Evolutionary conservation across 768 basidiomycete species (phyloP), one percentile per base, ranked within the genome.

Genomic region (Lepiota subincarnata): DNA sequence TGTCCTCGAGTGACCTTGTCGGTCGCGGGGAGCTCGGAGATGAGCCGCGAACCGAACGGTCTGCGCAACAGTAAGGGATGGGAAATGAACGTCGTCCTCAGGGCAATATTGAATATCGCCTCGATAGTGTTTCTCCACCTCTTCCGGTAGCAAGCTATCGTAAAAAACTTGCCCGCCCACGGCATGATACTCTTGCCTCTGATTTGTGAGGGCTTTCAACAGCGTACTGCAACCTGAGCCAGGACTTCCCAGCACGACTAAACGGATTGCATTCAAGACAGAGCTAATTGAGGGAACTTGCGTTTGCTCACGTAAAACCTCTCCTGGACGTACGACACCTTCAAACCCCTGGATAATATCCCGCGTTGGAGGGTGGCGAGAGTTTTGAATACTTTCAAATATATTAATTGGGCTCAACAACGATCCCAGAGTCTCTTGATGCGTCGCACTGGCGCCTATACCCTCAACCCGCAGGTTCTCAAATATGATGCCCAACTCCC

Each of bases 61-160:
- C 63, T 92, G 79, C 50, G 80, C 77, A 19, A 92, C 89, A 10
- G 87, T 89, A 16, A 97, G 76, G 10, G 87, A 89, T 2, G 92
- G 87, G 62, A 94, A 88, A 64, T 94, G 91, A 8, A 89, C 73
- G 65, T 95, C 91, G 64, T 92, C 91, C 68, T 91, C 91, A 0
- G 89, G 88, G 57, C 80, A 85, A 66, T 90, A 92, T 48, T 81
- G 79, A 1, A 90, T 83, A 64, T 91, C 91, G 31, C 92, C 93
- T 1, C 86, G 83, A 65, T 82, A 87, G 49, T 80, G 78, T 54
- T 80, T 76, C 48, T 65, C 56, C 48, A 95, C 77, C 40, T 89
- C 80, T 1, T 79, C 69, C 2, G 88, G 81, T 0, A 81, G 67
- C 53, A 95, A 75, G 0, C 89, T 84, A 61, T 90, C 89, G 66